Base-by-base conservation (phyloP, 345 rosid species). In the Noccaea bulbosa region DNA sequence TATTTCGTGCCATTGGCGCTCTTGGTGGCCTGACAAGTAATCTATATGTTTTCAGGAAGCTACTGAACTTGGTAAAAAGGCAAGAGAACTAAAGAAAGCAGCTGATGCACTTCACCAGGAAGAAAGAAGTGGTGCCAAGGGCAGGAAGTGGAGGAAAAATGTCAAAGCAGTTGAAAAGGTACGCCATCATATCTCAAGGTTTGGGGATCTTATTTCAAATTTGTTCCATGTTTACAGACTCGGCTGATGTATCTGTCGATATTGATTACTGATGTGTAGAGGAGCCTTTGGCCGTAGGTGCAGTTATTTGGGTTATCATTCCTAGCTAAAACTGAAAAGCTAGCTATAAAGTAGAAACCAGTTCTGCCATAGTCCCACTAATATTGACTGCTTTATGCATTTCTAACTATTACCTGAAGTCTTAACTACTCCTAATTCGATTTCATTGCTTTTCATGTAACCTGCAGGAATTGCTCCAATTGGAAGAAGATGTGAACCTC, bases 401-500 rank as follows among this genome's bases (percentile, higher is more conserved):
- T 41, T 14, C 30, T 50, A 39, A 8, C 9, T 63, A n/a, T 54
- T 24, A 37, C 62, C 54, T 53, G 10, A 30, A 47, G 24, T 41
- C 22, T n/a, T 17, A n/a, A 11, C 8, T 49, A 46, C 30, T 66
- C 52, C 41, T 39, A 8, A 12, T 44, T 63, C 40, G 48, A 44
- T 62, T 45, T 63, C 40, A 40, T 46, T 63, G 34, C 49, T 15
- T 62, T 54, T 14, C 49, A 5, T 75, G 73, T 56, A 72, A 22
- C 63, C 58, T 81, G 66, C 82, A 91, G 97, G 98, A 93, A 71
- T 74, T 93, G 83, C 88, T 86, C 74, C 96, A 85, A 68, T 71
- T 93, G 74, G 98, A 93, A 77, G 98, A 93, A 82, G 98, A 93
- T 72, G 98, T 91, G 59, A 91, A 91, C 60, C 91, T 93, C 65